Evolutionary conservation across 441 rosid genomes (phyloP), one percentile per base, ranked within the genome.

Genomic region (Pelargonium fulgidum): DNA sequence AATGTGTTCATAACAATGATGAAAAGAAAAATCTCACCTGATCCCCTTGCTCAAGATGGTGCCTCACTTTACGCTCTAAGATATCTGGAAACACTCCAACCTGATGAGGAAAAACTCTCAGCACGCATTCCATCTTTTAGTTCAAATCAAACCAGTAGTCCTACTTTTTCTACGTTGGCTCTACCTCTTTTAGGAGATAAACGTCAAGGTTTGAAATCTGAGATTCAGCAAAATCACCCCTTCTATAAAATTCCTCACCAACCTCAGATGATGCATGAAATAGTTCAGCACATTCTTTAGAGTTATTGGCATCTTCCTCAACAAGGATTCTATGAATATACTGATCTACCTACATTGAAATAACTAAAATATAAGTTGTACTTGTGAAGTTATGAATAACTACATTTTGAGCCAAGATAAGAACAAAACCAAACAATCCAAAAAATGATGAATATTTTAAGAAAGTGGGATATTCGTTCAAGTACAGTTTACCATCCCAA

Each of bases 1-100:
- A 62, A 17, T 54, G 8, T 8, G 47, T 26, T 65, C 64, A 68
- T 44, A 70, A n/a, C 29, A 69, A 11, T 9, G 68, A 67, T 7
- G 29, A 52, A 64, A 75, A 44, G 24, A 22, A 59, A 75, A 68
- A n/a, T 71, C 90, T 80, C 80, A 92, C 97, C 75, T 83, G 85
- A 78, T 89, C 96, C 63, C 81, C 90, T 74, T 84, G 80, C 76
- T 85, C 89, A 62, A 92, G 88, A 77, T 92, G 94, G 13, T 77
- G 81, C 76, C 11, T 52, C 64, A 88, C 86, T 79, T 92, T 92
- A 26, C 77, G 78, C 79, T 92, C 97, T 79, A 92, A 79, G 70
- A 89, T 70, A 81, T 89, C 97, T 10, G 96, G 94, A 81, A 92
- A 92, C 59, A 88, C 39, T 41, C 97, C 92, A 75, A 92, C 97